Conservation (phyloP, 257 asterid genomes). For the Fraxinus excelsior region DNA sequence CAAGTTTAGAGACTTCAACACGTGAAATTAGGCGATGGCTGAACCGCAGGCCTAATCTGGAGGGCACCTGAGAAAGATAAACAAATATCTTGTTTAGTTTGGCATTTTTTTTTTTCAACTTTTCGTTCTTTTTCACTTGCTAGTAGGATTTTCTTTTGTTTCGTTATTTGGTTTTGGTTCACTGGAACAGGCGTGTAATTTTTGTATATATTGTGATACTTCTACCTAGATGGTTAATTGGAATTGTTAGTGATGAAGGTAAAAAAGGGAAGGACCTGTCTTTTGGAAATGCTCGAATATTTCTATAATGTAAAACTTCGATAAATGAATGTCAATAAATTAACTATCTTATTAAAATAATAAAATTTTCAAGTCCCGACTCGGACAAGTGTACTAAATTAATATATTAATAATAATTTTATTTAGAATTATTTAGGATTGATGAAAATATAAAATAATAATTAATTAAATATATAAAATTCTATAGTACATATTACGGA, state of each 20-base stretch:
- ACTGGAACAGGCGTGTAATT: not conserved
- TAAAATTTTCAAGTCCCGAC: too few relatives aligned
- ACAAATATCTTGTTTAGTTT: not conserved
- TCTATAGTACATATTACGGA: too few relatives aligned
- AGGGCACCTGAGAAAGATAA: not conserved
- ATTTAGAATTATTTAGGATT: too few relatives aligned
- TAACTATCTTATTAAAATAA: too few relatives aligned
- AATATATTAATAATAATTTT: too few relatives aligned
- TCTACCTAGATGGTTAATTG: not conserved
- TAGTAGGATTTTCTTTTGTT: not conserved
- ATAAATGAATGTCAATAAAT: too few relatives aligned
- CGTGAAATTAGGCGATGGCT: constrained; percentile 23
- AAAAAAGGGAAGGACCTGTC: not conserved
- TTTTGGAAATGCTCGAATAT: too few relatives aligned
- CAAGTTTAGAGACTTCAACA: constrained; percentile 32
- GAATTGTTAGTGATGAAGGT: not conserved
- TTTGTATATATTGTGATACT: constrained; percentile 2
- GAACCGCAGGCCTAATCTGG: not conserved
- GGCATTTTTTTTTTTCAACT: not conserved
- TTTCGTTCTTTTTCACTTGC: not conserved
- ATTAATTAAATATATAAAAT: too few relatives aligned
- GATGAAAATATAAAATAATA: too few relatives aligned
- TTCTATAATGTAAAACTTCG: too few relatives aligned
- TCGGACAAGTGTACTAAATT: too few relatives aligned
- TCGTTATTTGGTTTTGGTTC: not conserved